Evolutionary conservation across 1,139 yeast genomes (phyloP), one percentile per base, ranked within the genome.

Genomic region (Geotrichum fermentans): DNA sequence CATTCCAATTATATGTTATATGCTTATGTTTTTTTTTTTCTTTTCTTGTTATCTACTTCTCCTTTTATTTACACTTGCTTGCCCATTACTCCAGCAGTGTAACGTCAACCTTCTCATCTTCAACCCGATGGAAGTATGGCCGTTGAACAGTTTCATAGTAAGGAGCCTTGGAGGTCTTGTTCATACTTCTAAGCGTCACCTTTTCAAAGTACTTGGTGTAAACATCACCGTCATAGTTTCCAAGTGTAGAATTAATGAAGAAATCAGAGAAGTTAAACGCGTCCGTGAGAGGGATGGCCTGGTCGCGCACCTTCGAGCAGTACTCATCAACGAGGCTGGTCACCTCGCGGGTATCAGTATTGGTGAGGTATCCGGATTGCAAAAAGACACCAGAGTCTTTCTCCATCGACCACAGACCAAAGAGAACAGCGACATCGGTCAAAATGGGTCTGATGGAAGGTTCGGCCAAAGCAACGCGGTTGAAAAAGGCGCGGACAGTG

Each of bases 221-320:
- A 51, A 87, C 81, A 65, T 89, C 83, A 58, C 97, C 97, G 61
- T 87, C 82, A 68, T 78, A 84, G 60, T 74, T 76, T 55, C 97
- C 97, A 55, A 90, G 77, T 29, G 96, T 83, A 1, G 97, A 79
- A 70, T 89, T 87, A 64, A 90, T 77, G 70, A 84, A 77, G 72
- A 78, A 85, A 69, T 90, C 97, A 33, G 90, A 79, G 62, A 84
- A 76, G 70, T 83, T 82, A 77, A 90, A 90, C 5, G 96, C 78
- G 69, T 90, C 97, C n/a, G 95, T 85, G 59, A 86, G 74, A 20
- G 87, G 86, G 64, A 88, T 80, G 51, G 83, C 84, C 61, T 84
- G 82, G 42, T 81, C 80, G 67, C 97, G 65, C 13, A 71, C 66
- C 52, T 55, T 57, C 45, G 56, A 58, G 51, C 72, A 67, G 58